Evolutionary conservation across 1,284 basidiomycete species (phyloP).

Genomic region (Moesziomyces antarcticus): DNA sequence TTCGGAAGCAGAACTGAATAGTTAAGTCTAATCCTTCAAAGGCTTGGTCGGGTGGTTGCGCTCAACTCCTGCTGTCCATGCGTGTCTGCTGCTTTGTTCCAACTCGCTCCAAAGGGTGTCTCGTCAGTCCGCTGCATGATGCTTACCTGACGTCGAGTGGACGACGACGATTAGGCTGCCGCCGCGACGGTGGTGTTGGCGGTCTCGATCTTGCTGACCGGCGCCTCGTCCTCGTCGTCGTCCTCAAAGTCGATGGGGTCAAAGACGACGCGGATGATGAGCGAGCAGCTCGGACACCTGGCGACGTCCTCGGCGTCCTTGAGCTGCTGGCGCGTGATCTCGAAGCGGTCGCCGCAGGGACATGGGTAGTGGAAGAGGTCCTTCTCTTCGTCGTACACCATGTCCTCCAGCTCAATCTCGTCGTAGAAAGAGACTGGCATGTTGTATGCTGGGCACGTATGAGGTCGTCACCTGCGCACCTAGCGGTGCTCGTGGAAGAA

Average conservation of each 20-base stretch:
- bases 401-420: constrained; percentile 67
- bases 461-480: constrained; percentile 38
- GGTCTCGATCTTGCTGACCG: constrained; percentile 17
- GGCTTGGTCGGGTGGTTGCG: constrained; percentile 2
- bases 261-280: constrained; percentile 91
- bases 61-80: not conserved
- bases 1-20: constrained; percentile 58
- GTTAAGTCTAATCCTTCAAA: constrained; percentile 41
- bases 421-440: constrained; percentile 62
- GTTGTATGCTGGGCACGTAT: constrained; percentile 1
- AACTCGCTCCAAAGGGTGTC: not conserved
- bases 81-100: not conserved
- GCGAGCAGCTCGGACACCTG: constrained; percentile 94
- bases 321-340: constrained; percentile 86
- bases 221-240: constrained; percentile 31
- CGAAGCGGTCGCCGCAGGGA: constrained; percentile 97
- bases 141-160: constrained; percentile 23
- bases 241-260: constrained; percentile 78
- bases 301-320: constrained; percentile 92
- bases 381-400: constrained; percentile 65
- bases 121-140: not conserved
- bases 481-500: constrained; percentile 1
- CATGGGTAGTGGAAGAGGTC: constrained; percentile 87
- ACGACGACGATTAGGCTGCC: constrained; percentile 14
- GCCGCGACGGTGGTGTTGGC: constrained; percentile 20